Evolutionary conservation across 768 basidiomycete species (phyloP), one percentile per base, ranked within the genome.

Genomic region (Pleurotus salmoneostramineus): DNA sequence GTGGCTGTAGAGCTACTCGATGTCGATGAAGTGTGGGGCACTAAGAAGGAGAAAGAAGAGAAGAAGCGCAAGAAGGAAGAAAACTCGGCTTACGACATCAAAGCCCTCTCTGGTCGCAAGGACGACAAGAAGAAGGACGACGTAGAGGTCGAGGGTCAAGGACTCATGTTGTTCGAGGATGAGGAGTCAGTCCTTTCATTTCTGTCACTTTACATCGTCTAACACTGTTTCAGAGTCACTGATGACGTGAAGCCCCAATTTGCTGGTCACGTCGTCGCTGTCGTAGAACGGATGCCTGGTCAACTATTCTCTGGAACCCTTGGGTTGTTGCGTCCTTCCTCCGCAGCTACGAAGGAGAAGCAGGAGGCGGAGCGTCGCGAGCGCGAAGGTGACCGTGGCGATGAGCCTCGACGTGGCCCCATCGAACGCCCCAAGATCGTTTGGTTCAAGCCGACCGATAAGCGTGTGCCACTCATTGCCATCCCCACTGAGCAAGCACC

Each of bases 21-120:
- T 65, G 96, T 98, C 27, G 95, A 98, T 66, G 95, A 98, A 72
- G 95, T 97, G 11, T 93, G 93, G 93, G 89, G 91, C 6, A 97
- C 97, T 4, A 99, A 99, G 82, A 99, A 99, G 75, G 97, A 99
- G 77, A 99, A 99, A 76, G 97, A 98, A 72, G 97, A 98, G 78
- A 99, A 99, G 88, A 98, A 99, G 79, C 83, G 96, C 68, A 98
- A 98, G 78, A 99, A 99, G 83, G 97, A 98, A 75, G 97, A 98
- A 75, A 97, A 95, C 69, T 88, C 94, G 32, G 93, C 95, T 0
- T 98, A 95, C 71, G 96, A 98, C 66, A 68, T 88, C 56, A 92
- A 88, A 71, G 79, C 85, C 5, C 78, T 74, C 44, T 82, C 77
- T 36, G 89, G 87, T 59, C 84, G 92, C 64, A 95, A 93, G 74